These are phyloP conservation scores for Benincasa hispida DNA, from an alignment of 306 rosid species.

Conservation along the genomic window DNA sequence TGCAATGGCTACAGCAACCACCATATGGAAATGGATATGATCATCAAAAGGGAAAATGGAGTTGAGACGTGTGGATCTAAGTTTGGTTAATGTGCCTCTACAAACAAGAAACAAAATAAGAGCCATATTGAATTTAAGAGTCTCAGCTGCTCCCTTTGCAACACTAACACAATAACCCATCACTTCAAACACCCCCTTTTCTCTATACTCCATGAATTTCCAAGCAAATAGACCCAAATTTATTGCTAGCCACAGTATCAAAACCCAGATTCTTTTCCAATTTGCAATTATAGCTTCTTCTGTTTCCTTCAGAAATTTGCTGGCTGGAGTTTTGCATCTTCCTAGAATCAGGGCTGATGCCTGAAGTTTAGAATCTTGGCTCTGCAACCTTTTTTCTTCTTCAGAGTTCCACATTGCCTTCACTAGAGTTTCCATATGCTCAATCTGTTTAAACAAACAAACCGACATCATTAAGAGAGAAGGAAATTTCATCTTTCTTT, in stretches of 20 bases:
- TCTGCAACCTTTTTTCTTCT: neutral
- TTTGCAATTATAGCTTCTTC: conserved; percentile 15
- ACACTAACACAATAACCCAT: conserved; percentile 50
- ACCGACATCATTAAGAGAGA: neutral
- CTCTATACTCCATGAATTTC: conserved; percentile 35
- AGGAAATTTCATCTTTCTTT: neutral
- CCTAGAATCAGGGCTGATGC: conserved; percentile 11
- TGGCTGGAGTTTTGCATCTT: conserved; percentile 29
- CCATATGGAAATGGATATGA: conserved; percentile 43
- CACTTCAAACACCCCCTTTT: conserved; percentile 27
- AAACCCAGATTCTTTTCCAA: conserved; percentile 47
- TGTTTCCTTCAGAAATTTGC: conserved; percentile 10
- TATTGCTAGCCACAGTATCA: conserved; percentile 33
- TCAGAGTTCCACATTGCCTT: neutral
- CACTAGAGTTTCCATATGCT: conserved; percentile 45
- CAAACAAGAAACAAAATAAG: conserved; percentile 52
- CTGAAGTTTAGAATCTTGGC: neutral
- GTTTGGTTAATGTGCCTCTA: conserved; percentile 38
- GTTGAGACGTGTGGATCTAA: conserved; percentile 32
- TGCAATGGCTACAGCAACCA: conserved; percentile 32
- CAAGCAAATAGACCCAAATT: conserved; percentile 29
- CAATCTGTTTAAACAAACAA: conserved; percentile 28
- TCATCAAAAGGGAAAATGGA: conserved; percentile 47
- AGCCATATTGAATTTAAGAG: conserved; percentile 68
- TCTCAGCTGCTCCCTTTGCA: conserved; percentile 69